phyloP scores from a whole-genome alignment of 2,329 filamentous ascomycete species.

The Monascus ruber region DNA sequence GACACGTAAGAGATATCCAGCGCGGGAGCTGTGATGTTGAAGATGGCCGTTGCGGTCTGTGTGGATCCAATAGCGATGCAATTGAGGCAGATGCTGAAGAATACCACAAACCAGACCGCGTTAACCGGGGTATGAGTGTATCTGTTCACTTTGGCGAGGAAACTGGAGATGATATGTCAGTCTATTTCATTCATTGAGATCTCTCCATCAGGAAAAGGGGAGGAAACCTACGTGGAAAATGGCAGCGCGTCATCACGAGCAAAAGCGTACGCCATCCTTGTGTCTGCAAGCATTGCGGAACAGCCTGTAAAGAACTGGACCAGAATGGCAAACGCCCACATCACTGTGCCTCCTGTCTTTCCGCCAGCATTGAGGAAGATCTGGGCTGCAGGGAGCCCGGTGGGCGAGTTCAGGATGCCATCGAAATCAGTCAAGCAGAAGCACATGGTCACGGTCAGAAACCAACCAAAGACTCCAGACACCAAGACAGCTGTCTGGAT shows the following conservation, averaged over 20 bases:
- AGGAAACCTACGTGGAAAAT: slow-evolving; percentile 40
- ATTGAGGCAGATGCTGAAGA: slow-evolving; percentile 43
- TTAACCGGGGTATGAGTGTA: slow-evolving; percentile 50
- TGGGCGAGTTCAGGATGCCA: slow-evolving; percentile 44
- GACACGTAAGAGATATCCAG: slow-evolving; percentile 46
- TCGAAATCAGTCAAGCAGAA: slow-evolving; percentile 52
- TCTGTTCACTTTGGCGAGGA: slow-evolving; percentile 42
- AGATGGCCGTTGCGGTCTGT: slow-evolving; percentile 37
- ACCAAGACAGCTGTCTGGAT: slow-evolving; percentile 50
- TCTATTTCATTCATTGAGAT: slow-evolving; percentile 1
- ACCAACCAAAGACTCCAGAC: slow-evolving; percentile 49
- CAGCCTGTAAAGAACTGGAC: slow-evolving; percentile 56
- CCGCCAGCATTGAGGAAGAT: slow-evolving; percentile 52
- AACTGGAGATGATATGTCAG: slow-evolving; percentile 19
- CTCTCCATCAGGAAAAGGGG: not conserved
- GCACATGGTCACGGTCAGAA: slow-evolving; percentile 52
- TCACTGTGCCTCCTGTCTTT: slow-evolving; percentile 43
- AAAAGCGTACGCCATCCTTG: slow-evolving; percentile 52
- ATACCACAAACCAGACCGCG: slow-evolving; percentile 53
- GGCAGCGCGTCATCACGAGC: slow-evolving; percentile 50
- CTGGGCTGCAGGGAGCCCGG: slow-evolving; percentile 49
- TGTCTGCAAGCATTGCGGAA: slow-evolving; percentile 53
- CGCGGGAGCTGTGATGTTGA: slow-evolving; percentile 42
- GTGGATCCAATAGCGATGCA: slow-evolving; percentile 36
- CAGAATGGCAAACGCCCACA: slow-evolving; percentile 52